Evolutionary conservation across 2,329 filamentous ascomycete species (phyloP).

Genomic region (Fusarium kyushuense): DNA sequence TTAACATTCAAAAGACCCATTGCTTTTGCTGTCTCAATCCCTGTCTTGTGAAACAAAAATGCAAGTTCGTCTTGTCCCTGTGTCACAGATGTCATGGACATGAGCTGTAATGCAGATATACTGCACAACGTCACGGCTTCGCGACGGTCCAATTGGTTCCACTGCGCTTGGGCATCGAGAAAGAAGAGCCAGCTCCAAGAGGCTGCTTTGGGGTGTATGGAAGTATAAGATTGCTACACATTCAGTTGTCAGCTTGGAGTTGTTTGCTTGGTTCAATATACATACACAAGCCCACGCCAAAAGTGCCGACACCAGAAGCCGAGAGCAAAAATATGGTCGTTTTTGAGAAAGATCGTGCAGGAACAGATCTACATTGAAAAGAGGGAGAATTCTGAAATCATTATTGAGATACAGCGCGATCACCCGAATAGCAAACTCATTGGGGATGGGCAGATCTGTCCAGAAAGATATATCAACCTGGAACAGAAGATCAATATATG

Average conservation of each 20-base stretch:
- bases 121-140: not conserved
- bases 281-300: conserved; percentile 5
- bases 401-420: conserved; percentile 10
- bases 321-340: conserved; percentile 4
- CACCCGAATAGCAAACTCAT: not conserved
- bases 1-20: conserved; percentile 6
- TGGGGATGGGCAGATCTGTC: not conserved
- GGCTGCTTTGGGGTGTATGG: not conserved
- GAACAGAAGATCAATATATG: not conserved
- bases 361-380: not conserved
- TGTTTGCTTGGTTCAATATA: not conserved
- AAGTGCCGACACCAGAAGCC: not conserved
- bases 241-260: not conserved
- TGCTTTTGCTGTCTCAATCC: not conserved
- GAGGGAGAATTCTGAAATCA: not conserved
- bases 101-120: not conserved
- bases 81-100: conserved; percentile 1
- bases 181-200: not conserved
- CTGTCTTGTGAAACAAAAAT: not conserved
- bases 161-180: not conserved
- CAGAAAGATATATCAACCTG: not conserved
- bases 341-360: not conserved
- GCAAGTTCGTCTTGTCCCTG: not conserved
- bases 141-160: not conserved
- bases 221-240: conserved; percentile 1